Percentiles rank a stretch among this genome's conserved stretches.
phyloP scores from a whole-genome alignment of 441 rosid genomes.

The Adansonia madagascariensis region DNA sequence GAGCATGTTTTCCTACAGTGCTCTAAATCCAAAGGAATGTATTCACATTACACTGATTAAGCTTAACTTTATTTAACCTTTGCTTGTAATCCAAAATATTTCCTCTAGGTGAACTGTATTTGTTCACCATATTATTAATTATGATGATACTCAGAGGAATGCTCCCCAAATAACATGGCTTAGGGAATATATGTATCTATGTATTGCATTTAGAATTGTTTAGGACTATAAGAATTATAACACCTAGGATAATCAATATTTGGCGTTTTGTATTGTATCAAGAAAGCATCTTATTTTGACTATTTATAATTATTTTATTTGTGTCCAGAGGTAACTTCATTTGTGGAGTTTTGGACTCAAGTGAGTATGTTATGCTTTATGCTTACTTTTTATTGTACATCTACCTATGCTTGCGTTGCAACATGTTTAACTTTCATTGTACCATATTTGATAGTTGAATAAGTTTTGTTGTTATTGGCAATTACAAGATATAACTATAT shows the following conservation, averaged over 20 bases:
- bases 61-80: neutral
- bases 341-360: neutral
- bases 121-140: neutral
- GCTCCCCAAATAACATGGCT: neutral
- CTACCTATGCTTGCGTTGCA: neutral
- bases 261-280: neutral
- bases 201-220: neutral
- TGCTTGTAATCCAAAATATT: neutral
- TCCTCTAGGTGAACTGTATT: neutral
- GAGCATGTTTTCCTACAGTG: conserved; percentile 30
- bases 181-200: neutral
- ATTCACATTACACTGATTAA: neutral
- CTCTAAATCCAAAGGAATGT: conserved; percentile 30
- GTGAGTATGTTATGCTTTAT: neutral
- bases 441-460: neutral
- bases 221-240: neutral
- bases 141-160: neutral
- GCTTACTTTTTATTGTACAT: neutral
- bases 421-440: neutral
- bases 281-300: neutral
- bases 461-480: neutral
- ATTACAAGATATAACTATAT: neutral
- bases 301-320: neutral
- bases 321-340: neutral
- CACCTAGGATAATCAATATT: neutral